Percentiles rank a stretch among this genome's conserved stretches.
Evolutionary conservation across 2,329 filamentous ascomycete genomes (phyloP).

Genomic region (Cladosporium halotolerans): DNA sequence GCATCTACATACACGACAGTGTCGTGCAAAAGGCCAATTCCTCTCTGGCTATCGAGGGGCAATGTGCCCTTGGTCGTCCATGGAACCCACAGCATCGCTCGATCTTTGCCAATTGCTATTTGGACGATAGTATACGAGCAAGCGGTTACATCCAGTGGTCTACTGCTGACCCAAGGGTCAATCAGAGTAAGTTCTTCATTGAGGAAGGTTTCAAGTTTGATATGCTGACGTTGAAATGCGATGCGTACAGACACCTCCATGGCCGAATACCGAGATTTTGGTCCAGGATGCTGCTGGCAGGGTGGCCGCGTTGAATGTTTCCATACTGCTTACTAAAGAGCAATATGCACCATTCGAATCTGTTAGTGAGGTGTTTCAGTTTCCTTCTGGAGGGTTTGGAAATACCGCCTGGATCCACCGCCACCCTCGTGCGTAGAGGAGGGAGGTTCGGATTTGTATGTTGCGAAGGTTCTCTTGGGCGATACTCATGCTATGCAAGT

Average conservation of each 20-base stretch:
- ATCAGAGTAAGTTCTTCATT: constrained; percentile 21
- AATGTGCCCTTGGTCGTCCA: constrained; percentile 55
- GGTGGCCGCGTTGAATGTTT: constrained; percentile 34
- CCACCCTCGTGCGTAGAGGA: constrained; percentile 12
- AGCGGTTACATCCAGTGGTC: constrained; percentile 53
- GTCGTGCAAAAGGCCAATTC: constrained; percentile 50
- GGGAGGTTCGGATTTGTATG: no score
- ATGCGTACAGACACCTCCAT: constrained; percentile 41
- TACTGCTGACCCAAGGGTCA: constrained; percentile 35
- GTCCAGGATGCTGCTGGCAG: constrained; percentile 50
- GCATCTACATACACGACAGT: constrained; percentile 56
- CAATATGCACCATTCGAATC: constrained; percentile 34
- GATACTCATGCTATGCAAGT: no score
- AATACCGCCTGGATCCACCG: constrained; percentile 47
- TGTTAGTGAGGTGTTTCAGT: constrained; percentile 43
- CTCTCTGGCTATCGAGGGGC: constrained; percentile 36
- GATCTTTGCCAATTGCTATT: constrained; percentile 50
- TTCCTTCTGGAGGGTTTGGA: constrained; percentile 37
- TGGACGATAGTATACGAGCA: constrained; percentile 49
- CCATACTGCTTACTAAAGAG: constrained; percentile 40
- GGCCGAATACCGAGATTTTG: constrained; percentile 50
- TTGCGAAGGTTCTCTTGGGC: no score
- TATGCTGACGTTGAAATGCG: background rate
- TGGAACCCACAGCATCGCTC: constrained; percentile 55
- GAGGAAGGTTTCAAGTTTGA: background rate